Evolutionary conservation across 352 stramenopile genomes (phyloP).

Genomic region (Achlya hypogyna): DNA sequence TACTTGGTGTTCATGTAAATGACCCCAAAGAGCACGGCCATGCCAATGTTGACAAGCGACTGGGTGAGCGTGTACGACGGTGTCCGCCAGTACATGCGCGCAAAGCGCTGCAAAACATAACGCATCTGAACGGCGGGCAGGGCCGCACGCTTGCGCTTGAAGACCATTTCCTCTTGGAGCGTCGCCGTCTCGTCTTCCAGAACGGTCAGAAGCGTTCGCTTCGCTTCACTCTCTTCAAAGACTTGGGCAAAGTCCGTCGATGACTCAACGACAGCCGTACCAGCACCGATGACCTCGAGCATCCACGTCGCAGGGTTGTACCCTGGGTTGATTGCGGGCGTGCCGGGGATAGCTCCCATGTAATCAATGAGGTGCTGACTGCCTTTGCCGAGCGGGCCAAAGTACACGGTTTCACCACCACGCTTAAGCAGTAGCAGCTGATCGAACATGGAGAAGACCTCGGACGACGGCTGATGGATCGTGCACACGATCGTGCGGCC

Average conservation of each 20-base stretch:
- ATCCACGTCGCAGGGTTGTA: constrained; percentile 89
- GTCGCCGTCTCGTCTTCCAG: background rate
- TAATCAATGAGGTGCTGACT: constrained; percentile 39
- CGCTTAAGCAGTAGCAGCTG: constrained; percentile 80
- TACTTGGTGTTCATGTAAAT: constrained; percentile 37
- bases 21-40: constrained; percentile 37
- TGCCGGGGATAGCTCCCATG: constrained; percentile 61
- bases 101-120: constrained; percentile 16
- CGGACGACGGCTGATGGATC: constrained; percentile 84
- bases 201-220: background rate
- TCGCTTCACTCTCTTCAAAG: background rate
- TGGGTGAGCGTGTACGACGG: constrained; percentile 24
- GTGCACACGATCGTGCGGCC: constrained; percentile 79
- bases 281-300: constrained; percentile 52
- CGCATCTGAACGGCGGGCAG: constrained; percentile 3
- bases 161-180: background rate
- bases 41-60: constrained; percentile 26
- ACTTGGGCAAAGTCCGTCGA: background rate
- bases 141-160: constrained; percentile 13
- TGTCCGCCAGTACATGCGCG: constrained; percentile 26
- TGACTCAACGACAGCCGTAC: background rate
- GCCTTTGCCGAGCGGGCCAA: constrained; percentile 55
- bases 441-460: constrained; percentile 79
- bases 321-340: constrained; percentile 35
- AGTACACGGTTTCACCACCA: constrained; percentile 71